Evolutionary conservation across 768 basidiomycete genomes (phyloP).

Genomic region (Russula griseocarnosa): DNA sequence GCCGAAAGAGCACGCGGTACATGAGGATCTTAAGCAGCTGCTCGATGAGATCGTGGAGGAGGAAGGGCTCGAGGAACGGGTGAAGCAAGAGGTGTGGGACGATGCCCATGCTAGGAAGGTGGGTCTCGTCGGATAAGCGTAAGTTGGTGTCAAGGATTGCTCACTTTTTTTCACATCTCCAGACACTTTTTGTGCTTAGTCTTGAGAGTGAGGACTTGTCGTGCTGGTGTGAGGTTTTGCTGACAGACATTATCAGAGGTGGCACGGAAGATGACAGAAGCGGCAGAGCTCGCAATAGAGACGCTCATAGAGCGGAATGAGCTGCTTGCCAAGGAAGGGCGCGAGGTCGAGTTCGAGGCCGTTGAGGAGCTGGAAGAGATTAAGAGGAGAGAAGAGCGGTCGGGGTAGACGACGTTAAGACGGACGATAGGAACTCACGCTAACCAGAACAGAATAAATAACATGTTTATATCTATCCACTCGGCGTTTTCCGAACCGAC

Average conservation of each 20-base stretch:
- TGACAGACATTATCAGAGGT: conserved; percentile 32
- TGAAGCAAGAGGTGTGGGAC: conserved; percentile 42
- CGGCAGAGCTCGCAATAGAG: conserved; percentile 36
- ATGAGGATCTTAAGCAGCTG: conserved; percentile 36
- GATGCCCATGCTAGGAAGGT: conserved; percentile 45
- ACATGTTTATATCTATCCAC: neutral
- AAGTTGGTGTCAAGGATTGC: neutral
- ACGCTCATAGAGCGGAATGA: conserved; percentile 36
- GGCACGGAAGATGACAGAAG: conserved; percentile 34
- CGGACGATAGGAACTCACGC: no score
- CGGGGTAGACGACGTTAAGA: no score
- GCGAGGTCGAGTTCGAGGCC: neutral
- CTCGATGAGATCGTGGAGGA: conserved; percentile 42
- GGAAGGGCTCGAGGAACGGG: conserved; percentile 34
- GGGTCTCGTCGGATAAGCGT: conserved; percentile 17
- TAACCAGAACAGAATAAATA: no score
- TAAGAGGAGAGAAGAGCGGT: neutral
- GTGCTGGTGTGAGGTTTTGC: neutral
- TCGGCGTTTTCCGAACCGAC: conserved; percentile 7
- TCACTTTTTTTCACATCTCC: neutral
- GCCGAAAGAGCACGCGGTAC: conserved; percentile 21
- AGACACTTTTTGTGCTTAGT: conserved; percentile 45
- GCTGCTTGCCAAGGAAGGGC: conserved; percentile 14
- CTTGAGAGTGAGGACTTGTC: conserved; percentile 42
- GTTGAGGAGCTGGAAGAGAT: neutral